Conservation (phyloP, 169 alveolate genomes). For the Toxoplasma gondii region DNA sequence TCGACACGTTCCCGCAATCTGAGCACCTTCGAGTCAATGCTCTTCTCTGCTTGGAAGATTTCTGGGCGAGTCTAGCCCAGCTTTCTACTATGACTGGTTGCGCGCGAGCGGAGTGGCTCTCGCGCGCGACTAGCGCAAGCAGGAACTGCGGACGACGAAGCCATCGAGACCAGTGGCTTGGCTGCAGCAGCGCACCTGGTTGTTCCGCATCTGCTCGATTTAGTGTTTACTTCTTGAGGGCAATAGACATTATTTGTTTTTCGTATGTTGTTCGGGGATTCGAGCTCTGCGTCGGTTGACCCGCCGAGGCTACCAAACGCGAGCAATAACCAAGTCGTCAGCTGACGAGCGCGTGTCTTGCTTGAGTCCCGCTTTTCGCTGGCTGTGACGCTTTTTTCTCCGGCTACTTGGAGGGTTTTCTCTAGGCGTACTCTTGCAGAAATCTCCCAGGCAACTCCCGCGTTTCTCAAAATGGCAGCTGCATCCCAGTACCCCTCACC, state of each 20-base stretch:
- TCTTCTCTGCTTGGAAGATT: neutral
- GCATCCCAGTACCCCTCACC: conserved; percentile 22
- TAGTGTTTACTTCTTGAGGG: neutral
- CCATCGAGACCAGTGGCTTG: neutral
- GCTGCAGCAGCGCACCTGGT: neutral
- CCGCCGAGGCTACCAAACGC: neutral
- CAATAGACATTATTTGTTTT: too few relatives aligned
- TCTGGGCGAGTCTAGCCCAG: neutral
- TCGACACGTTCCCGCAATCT: neutral
- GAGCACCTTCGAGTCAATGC: neutral
- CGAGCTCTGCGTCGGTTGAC: neutral
- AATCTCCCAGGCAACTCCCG: neutral
- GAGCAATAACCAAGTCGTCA: neutral
- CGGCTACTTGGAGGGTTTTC: neutral
- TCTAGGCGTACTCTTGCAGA: neutral
- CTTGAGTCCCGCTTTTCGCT: neutral
- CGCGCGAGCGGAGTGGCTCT: neutral
- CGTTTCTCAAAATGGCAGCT: neutral
- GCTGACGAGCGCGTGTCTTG: neutral
- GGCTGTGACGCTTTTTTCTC: neutral
- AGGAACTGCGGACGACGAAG: neutral
- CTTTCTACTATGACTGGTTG: neutral
- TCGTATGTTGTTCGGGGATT: neutral
- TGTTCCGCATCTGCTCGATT: neutral
- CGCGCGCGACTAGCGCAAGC: neutral